Conservation (phyloP, 2,329 filamentous ascomycete genomes). For the Fusarium sp. region DNA sequence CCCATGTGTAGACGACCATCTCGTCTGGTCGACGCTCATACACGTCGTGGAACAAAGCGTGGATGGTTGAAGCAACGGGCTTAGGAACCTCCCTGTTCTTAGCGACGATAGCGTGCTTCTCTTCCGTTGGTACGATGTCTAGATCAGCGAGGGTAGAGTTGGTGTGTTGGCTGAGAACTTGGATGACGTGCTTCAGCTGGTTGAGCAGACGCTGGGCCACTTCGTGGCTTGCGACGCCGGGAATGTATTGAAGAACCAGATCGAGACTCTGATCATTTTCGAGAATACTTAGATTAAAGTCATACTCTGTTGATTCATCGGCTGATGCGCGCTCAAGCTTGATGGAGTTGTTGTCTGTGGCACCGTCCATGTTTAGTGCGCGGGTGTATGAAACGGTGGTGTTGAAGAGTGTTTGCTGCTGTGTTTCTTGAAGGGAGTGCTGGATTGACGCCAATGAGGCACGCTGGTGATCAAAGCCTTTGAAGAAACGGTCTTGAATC, state of each 20-base stretch:
- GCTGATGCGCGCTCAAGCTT: not conserved
- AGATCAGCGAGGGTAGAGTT: not conserved
- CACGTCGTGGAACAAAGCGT: not conserved
- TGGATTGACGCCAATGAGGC: fast-evolving
- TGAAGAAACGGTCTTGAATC: not conserved
- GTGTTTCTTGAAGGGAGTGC: not conserved
- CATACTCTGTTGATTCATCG: not conserved
- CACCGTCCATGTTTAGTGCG: not conserved
- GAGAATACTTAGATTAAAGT: not conserved
- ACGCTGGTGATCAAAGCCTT: not conserved
- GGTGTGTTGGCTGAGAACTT: not conserved
- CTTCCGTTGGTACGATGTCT: not conserved
- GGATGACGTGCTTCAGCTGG: not conserved
- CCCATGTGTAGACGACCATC: not conserved
- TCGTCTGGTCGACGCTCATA: not conserved
- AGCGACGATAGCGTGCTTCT: not conserved
- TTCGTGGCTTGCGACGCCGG: not conserved
- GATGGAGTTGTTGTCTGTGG: fast-evolving
- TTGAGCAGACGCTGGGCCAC: not conserved
- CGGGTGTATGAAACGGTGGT: not conserved
- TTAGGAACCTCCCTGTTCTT: not conserved
- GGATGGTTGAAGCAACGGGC: not conserved
- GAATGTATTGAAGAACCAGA: not conserved
- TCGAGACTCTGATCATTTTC: not conserved
- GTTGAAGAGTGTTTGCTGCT: not conserved